Evolutionary conservation across 2,329 filamentous ascomycete genomes (phyloP), one percentile per base, ranked within the genome.

Genomic region (Dissoconium aciculare): DNA sequence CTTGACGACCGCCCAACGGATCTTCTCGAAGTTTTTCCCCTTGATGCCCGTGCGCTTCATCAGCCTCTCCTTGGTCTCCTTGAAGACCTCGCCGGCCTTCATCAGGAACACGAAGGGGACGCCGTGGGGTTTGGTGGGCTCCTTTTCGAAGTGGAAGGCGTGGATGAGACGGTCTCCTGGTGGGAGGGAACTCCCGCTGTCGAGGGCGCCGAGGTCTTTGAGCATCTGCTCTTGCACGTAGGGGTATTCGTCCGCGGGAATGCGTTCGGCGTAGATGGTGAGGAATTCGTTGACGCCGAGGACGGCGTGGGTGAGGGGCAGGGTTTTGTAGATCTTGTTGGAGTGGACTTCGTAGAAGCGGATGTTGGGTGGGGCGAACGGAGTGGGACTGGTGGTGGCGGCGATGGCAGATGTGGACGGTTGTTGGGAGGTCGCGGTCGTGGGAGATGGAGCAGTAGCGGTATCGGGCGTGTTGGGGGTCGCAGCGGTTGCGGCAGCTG

Each of bases 1-100:
- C 66, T 53, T 74, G 17, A 94, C 69, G 17, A 92, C 58, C 5
- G 84, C 80, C 62, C 98, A 94, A 57, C 91, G 94, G 57, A 98
- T 89, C 66, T 95, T 95, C 57, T 98, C 87, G 44, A 98, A 85
- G 42, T 83, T 83, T 65, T 98, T 98, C 55, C 89, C 91, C 58
- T 94, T 94, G 59, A 98, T 76, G 15, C 85, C 85, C 1, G 82
- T 93, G 36, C 87, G 70, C 56, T 85, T 87, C 45, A 89, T 85
- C 3, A 98, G 64, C n/a, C 89, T 74, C 59, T 92, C 83, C 62
- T 87, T 94, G 26, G 85, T 94, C 17, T 95, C 82, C 35, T 73
- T 74, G 58, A 98, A 95, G 23, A 67, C 65, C 55, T 98, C 89
- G 32, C 74, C 80, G 73, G 82, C 74, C 44, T 84, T 77, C 24